These are phyloP conservation scores for Populus tremula DNA, from an alignment of 345 rosid genomes.

Conservation along the genomic window DNA sequence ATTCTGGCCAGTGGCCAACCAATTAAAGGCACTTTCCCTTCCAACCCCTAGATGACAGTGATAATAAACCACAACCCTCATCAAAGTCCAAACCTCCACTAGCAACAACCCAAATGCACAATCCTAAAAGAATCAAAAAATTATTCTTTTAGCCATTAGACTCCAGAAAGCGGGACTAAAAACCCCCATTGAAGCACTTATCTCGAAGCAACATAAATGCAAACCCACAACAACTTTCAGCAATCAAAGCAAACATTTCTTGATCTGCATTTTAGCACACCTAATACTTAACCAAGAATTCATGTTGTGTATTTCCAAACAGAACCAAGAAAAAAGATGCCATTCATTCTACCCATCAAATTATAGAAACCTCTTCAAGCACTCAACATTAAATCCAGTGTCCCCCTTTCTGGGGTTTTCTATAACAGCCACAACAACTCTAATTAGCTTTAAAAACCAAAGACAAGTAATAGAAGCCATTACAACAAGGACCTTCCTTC, in stretches of 20 bases:
- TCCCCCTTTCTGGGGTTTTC: constrained; percentile 11
- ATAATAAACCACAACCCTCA: background rate
- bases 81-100: background rate
- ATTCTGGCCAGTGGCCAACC: background rate
- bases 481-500: constrained; percentile 17
- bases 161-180: background rate
- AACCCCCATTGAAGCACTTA: background rate
- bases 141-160: background rate
- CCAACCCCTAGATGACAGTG: background rate
- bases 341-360: constrained; percentile 15
- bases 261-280: background rate
- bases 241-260: constrained; percentile 2
- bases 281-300: constrained; percentile 2
- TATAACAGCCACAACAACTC: constrained; percentile 24
- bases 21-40: background rate
- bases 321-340: constrained; percentile 7
- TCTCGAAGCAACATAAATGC: background rate
- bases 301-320: background rate
- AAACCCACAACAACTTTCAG: constrained; percentile 4
- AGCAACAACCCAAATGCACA: background rate
- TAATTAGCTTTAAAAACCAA: constrained; percentile 3
- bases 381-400: constrained; percentile 12
- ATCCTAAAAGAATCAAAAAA: background rate
- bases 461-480: constrained; percentile 7
- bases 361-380: constrained; percentile 4